A percentile compares a stretch with the other conserved stretches of the same genome.
Evolutionary conservation across 129 eudicot species (phyloP).

Genomic region (Helianthus annuus): DNA sequence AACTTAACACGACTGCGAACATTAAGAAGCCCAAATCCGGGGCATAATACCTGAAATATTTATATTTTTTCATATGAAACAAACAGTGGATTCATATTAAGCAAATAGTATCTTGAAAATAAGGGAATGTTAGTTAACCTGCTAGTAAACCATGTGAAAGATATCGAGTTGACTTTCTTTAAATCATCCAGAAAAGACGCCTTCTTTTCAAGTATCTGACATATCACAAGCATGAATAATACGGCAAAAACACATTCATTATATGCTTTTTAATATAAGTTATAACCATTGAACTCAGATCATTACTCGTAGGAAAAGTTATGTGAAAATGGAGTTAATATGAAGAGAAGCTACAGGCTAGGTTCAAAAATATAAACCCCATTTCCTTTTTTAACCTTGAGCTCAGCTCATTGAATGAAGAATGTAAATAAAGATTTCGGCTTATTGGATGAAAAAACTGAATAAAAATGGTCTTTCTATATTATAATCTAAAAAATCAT

Average conservation of each 20-base stretch:
- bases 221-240: constrained; percentile 3
- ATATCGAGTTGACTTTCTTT: constrained; percentile 76
- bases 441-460: too few species aligned
- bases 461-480: too few species aligned
- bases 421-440: too few species aligned
- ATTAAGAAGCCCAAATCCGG: constrained; percentile 95
- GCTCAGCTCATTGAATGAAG: too few species aligned
- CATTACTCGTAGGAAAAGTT: too few species aligned
- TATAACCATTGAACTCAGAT: background rate
- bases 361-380: too few species aligned
- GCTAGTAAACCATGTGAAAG: constrained; percentile 96
- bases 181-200: constrained; percentile 53
- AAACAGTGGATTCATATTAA: background rate
- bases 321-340: too few species aligned
- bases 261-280: background rate
- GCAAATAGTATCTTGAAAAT: background rate
- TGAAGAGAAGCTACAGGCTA: too few species aligned
- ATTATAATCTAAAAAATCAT: too few species aligned
- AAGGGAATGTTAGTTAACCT: constrained; percentile 44
- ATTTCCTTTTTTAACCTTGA: too few species aligned
- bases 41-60: constrained; percentile 79
- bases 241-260: background rate
- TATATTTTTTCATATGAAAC: constrained; percentile 2
- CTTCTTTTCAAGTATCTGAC: constrained; percentile 48
- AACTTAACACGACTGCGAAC: constrained; percentile 97